Evolutionary conservation across 768 basidiomycete genomes (phyloP).

Genomic region (Rhizopogon roseolus): DNA sequence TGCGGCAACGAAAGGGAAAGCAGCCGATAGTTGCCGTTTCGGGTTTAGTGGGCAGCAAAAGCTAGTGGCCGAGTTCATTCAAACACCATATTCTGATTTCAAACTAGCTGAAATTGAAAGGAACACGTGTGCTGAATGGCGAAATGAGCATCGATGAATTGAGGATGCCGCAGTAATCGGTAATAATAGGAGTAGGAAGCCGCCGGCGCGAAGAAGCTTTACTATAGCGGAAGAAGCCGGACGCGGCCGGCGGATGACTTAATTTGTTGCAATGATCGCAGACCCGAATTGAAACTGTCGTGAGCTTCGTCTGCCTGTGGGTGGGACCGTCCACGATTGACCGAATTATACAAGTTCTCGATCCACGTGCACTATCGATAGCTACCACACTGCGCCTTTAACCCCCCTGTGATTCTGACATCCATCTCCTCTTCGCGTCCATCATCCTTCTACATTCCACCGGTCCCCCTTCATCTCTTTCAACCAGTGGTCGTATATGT

Average conservation of each 20-base stretch:
- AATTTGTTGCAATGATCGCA: conserved; percentile 15
- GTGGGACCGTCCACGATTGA: neutral
- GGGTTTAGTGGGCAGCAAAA: too few species aligned
- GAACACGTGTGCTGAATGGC: neutral
- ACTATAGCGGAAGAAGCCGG: conserved; percentile 15
- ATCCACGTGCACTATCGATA: neutral
- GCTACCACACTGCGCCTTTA: neutral
- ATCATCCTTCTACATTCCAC: neutral
- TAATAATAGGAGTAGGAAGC: conserved; percentile 20
- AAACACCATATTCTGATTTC: too few species aligned
- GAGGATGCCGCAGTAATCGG: conserved; percentile 16
- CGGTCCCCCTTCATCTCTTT: neutral
- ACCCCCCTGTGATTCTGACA: neutral
- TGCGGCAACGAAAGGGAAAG: neutral
- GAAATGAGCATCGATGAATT: neutral
- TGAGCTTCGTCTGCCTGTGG: too few species aligned
- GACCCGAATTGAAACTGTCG: too few species aligned
- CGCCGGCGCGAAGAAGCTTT: conserved; percentile 28
- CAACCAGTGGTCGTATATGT: neutral
- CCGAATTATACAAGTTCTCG: neutral
- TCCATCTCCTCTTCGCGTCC: too few species aligned
- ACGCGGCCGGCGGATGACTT: conserved; percentile 17
- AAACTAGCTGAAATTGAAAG: neutral
- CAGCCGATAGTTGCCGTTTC: neutral
- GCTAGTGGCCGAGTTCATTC: neutral